Evolutionary conservation across 2,329 filamentous ascomycete species (phyloP).

Genomic region (Aspergillus oerlinghausenensis): DNA sequence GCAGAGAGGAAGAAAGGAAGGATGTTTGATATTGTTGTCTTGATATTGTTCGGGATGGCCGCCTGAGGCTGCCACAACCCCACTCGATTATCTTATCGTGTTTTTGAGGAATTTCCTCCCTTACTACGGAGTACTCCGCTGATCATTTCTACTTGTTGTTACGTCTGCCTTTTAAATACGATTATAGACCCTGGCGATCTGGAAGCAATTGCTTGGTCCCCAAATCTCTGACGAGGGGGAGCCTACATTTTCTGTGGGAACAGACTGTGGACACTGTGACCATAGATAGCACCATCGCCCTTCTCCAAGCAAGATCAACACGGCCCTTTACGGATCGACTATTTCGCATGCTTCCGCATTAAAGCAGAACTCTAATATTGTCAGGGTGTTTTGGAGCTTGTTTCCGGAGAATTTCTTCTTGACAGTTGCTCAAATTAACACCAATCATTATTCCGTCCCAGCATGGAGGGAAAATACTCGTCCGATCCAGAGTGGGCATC

Average conservation of each 20-base stretch:
- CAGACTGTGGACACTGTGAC: background rate
- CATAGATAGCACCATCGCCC: too few species aligned
- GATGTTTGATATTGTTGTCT: conserved; percentile 14
- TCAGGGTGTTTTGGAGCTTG: background rate
- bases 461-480: conserved; percentile 46
- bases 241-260: background rate
- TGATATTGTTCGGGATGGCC: conserved; percentile 17
- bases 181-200: background rate
- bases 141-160: background rate
- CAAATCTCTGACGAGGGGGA: background rate
- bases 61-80: conserved; percentile 26
- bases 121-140: background rate
- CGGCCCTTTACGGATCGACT: background rate
- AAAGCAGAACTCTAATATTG: background rate
- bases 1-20: conserved; percentile 9
- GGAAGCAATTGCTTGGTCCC: background rate
- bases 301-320: background rate
- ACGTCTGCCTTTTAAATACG: background rate
- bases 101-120: background rate
- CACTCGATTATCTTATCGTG: conserved; percentile 10
- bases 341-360: background rate
- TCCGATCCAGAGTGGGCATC: conserved; percentile 77
- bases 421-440: background rate
- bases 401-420: background rate
- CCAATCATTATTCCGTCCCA: conserved; percentile 3